phyloP scores from a whole-genome alignment of 2,329 filamentous ascomycete genomes.

The Colletotrichum scovillei region DNA sequence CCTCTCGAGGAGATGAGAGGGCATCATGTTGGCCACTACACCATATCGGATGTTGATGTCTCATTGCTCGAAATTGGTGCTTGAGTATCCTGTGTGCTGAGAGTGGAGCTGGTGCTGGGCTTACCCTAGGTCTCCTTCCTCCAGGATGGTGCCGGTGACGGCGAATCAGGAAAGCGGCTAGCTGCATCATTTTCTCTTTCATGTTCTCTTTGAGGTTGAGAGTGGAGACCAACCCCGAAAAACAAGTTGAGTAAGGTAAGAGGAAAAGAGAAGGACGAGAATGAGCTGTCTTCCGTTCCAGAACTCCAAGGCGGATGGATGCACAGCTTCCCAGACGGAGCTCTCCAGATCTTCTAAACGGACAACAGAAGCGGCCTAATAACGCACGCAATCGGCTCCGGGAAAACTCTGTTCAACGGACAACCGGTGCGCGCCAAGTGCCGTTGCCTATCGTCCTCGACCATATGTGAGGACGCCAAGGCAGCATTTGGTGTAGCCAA shows the following conservation, averaged over 20 bases:
- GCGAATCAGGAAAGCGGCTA: background rate
- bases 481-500: background rate
- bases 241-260: too few relatives aligned
- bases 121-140: background rate
- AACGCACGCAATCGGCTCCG: too few relatives aligned
- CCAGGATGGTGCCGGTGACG: background rate
- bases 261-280: too few relatives aligned
- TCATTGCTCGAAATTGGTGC: too few relatives aligned
- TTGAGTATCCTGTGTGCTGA: background rate
- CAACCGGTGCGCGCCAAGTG: background rate
- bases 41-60: conserved; percentile 26
- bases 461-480: background rate
- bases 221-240: too few relatives aligned
- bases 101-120: conserved; percentile 1
- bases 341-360: too few relatives aligned
- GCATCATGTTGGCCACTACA: conserved; percentile 36
- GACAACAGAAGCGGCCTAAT: too few relatives aligned
- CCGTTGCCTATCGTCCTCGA: background rate
- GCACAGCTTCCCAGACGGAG: too few relatives aligned
- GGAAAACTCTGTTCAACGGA: background rate
- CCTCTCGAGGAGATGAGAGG: conserved; percentile 16
- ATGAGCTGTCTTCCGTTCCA: too few relatives aligned
- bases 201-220: too few relatives aligned
- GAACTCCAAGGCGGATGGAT: too few relatives aligned
- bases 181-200: too few relatives aligned